phyloP scores from a whole-genome alignment of 352 stramenopile genomes.

The Phytopythium montanum region DNA sequence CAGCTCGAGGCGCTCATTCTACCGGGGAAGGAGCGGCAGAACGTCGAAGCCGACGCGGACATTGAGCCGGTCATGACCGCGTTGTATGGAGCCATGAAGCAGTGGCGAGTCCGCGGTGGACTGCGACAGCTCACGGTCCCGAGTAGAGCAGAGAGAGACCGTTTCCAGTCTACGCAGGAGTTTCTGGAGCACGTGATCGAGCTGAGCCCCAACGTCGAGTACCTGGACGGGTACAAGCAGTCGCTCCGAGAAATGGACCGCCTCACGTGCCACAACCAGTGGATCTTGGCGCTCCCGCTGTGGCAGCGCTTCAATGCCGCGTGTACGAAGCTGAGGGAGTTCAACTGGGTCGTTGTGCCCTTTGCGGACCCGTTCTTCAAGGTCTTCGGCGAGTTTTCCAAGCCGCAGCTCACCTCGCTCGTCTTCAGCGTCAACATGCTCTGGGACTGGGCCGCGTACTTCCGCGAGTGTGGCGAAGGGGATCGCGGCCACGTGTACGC shows the following conservation, averaged over 20 bases:
- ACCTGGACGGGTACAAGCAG: slow-evolving; percentile 28
- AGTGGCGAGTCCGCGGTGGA: slow-evolving; percentile 24
- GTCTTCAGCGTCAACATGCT: slow-evolving; percentile 33
- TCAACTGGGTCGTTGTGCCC: slow-evolving; percentile 33
- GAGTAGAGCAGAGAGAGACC: slow-evolving; percentile 18
- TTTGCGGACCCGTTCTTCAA: slow-evolving; percentile 42
- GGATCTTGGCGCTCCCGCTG: slow-evolving; percentile 25
- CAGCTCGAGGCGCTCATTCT: slow-evolving; percentile 27
- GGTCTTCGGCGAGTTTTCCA: slow-evolving; percentile 31
- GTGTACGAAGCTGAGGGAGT: slow-evolving; percentile 32
- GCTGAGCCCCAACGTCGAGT: slow-evolving; percentile 30
- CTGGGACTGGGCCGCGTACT: slow-evolving; percentile 37
- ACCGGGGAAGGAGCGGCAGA: slow-evolving; percentile 19
- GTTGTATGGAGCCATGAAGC: slow-evolving; percentile 23
- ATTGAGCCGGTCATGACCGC: slow-evolving; percentile 22
- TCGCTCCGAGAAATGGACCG: slow-evolving; percentile 28
- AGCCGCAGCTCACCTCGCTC: slow-evolving; percentile 30
- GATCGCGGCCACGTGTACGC: neutral
- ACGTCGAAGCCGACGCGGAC: slow-evolving; percentile 10
- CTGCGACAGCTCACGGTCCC: slow-evolving; percentile 33
- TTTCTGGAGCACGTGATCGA: slow-evolving; percentile 33
- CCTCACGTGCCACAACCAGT: slow-evolving; percentile 31
- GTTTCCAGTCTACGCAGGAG: slow-evolving; percentile 13
- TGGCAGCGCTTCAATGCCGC: slow-evolving; percentile 34
- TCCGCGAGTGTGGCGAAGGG: slow-evolving; percentile 9